Base-by-base conservation (phyloP, 495 filamentous ascomycete species). In the Penicillium longicatenatum region DNA sequence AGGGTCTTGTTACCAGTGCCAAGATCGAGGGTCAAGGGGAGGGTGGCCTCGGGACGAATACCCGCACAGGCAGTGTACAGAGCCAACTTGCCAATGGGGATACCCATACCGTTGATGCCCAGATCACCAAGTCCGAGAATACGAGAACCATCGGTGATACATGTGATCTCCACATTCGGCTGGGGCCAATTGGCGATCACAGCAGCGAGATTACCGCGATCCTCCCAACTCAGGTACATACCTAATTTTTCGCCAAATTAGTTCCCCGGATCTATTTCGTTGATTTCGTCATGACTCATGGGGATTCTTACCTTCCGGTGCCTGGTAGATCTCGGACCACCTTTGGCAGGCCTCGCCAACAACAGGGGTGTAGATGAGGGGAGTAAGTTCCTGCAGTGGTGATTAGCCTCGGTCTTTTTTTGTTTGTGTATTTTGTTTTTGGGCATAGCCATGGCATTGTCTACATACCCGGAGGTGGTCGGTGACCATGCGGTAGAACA, bases 81-180 rank as follows among this genome's bases (percentile, higher is more conserved):
- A 47, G 92, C 86, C 56, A 98, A 77, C 76, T 98, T 97, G 57
- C 94, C 91, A 64, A 98, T 93, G 58, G 94, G 92, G 75, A 98
- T 98, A 55, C 94, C 94, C 84, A 98, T 96, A 58, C 94, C 94
- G 72, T 97, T 96, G 56, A 98, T 87, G 60, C 94, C 94, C 58
- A 98, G 86, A 75, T 98, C 94, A 50, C 94, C 94, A 31, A 98
- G 83, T 54, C 94, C 94, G 55, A 98, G 84, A 72, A 98, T 98
- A 54, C 94, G 88, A 59, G 92, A 97, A 50, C 94, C 94, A 76
- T 98, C 94, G 44, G 94, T 98, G 59, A 98, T 90, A 67, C 95
- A 92, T 66, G 92, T 93, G 69, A 98, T 98, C 72, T 97, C 92
- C 20, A 94, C 92, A 57, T 92, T 84, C 20, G 78, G 77, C 68